Percentiles rank a stretch among this genome's conserved stretches.
Evolutionary conservation across 179 eudicot genomes (phyloP).

Genomic region (Camellia oleifera): DNA sequence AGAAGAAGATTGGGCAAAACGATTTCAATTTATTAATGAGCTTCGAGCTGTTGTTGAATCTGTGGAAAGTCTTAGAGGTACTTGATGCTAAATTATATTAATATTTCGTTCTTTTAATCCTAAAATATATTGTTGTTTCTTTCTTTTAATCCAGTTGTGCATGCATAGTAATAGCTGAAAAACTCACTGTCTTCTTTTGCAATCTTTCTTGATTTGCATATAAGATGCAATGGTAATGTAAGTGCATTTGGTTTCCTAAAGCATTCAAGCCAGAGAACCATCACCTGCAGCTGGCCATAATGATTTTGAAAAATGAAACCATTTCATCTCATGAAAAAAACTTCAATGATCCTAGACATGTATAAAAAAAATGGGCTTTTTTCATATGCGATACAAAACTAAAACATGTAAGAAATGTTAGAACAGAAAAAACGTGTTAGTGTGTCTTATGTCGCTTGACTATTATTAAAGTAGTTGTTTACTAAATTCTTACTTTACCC

Average conservation of each 20-base stretch:
- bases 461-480: neutral
- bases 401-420: neutral
- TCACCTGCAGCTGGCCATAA: neutral
- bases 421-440: neutral
- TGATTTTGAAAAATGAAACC: slow-evolving; percentile 4
- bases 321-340: neutral
- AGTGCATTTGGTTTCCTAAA: neutral
- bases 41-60: slow-evolving; percentile 49
- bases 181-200: neutral
- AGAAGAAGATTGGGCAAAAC: slow-evolving; percentile 49
- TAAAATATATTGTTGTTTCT: too few relatives aligned
- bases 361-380: neutral
- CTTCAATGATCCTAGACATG: neutral
- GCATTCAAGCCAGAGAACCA: neutral
- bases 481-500: neutral
- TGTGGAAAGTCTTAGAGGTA: slow-evolving; percentile 87
- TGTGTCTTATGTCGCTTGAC: neutral
- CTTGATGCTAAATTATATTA: neutral
- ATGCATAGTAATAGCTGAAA: neutral
- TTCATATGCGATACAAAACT: slow-evolving; percentile 5
- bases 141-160: neutral
- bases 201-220: neutral
- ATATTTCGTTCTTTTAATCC: neutral
- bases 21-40: slow-evolving; percentile 60
- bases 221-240: neutral